A percentile compares a stretch with the other conserved stretches of the same genome.
Evolutionary conservation across 1,139 yeast species (phyloP).

Genomic region (Taphrina deformans): DNA sequence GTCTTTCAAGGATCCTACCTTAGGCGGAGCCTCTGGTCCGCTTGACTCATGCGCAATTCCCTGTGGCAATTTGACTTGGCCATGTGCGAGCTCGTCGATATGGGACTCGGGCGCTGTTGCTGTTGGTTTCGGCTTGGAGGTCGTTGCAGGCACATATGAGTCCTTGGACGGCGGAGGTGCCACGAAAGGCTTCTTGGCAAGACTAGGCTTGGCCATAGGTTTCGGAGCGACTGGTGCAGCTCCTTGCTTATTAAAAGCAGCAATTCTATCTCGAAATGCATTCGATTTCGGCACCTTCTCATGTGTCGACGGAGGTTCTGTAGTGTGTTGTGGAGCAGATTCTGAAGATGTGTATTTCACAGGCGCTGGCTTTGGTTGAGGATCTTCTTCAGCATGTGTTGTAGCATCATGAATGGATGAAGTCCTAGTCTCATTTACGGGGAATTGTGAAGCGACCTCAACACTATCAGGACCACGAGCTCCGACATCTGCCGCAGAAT

Average conservation of each 20-base stretch:
- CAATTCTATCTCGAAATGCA: constrained; percentile 49
- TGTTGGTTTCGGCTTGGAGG: constrained; percentile 12
- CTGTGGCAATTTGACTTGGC: background rate
- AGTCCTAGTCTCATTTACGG: too few species aligned
- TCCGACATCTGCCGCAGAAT: background rate
- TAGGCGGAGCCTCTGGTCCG: constrained; percentile 7
- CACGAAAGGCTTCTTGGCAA: constrained; percentile 48
- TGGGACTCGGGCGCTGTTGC: background rate
- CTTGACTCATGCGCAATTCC: background rate
- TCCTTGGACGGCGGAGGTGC: constrained; percentile 49
- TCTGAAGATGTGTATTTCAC: background rate
- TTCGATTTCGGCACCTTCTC: constrained; percentile 33
- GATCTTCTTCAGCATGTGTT: background rate
- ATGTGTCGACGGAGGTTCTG: background rate
- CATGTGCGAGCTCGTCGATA: background rate
- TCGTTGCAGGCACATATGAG: constrained; percentile 1
- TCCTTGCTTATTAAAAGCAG: constrained; percentile 50
- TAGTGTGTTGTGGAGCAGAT: background rate
- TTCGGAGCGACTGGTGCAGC: constrained; percentile 49
- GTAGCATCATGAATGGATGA: background rate
- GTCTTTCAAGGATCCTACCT: constrained; percentile 24
- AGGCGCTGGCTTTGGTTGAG: background rate
- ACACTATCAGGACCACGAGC: background rate
- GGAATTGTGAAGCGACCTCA: background rate
- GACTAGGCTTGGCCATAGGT: constrained; percentile 46